Percentiles rank a stretch among this genome's conserved stretches.
Evolutionary conservation across 1,284 basidiomycete species (phyloP).

Genomic region (Heterobasidion annosum): DNA sequence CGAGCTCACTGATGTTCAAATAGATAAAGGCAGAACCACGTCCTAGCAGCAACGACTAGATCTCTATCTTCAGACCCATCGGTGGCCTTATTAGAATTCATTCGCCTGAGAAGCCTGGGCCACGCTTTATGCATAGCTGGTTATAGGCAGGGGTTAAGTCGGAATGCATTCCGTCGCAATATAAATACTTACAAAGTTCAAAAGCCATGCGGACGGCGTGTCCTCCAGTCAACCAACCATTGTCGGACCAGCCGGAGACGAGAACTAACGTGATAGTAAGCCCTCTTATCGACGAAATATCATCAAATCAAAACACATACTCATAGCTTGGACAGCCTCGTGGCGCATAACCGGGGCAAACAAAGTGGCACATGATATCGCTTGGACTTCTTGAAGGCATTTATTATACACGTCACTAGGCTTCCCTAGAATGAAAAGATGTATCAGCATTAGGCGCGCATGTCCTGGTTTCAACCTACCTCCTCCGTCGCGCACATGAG

Average conservation of each 20-base stretch:
- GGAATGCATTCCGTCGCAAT: not conserved
- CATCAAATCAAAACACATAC: constrained; percentile 32
- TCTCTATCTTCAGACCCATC: constrained; percentile 63
- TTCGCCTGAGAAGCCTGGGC: constrained; percentile 70
- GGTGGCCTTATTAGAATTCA: constrained; percentile 52
- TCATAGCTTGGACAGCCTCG: constrained; percentile 88
- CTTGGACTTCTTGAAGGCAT: constrained; percentile 74
- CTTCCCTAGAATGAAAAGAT: constrained; percentile 29
- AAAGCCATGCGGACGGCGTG: constrained; percentile 92
- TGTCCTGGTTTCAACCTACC: constrained; percentile 30
- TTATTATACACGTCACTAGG: constrained; percentile 58
- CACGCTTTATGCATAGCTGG: constrained; percentile 85
- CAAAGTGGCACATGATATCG: constrained; percentile 76
- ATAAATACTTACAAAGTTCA: constrained; percentile 60
- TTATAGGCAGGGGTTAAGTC: not conserved
- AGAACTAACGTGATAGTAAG: constrained; percentile 41
- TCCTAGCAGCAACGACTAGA: constrained; percentile 72
- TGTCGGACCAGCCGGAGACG: constrained; percentile 85
- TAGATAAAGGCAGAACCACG: constrained; percentile 87
- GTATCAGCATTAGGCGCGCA: not conserved
- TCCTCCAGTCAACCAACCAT: constrained; percentile 85
- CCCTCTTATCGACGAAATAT: constrained; percentile 6
- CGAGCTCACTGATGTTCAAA: constrained; percentile 82
- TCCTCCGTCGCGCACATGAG: constrained; percentile 81
- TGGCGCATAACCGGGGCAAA: constrained; percentile 76